Conservation (phyloP, 768 basidiomycete species). For the Russula sp. region DNA sequence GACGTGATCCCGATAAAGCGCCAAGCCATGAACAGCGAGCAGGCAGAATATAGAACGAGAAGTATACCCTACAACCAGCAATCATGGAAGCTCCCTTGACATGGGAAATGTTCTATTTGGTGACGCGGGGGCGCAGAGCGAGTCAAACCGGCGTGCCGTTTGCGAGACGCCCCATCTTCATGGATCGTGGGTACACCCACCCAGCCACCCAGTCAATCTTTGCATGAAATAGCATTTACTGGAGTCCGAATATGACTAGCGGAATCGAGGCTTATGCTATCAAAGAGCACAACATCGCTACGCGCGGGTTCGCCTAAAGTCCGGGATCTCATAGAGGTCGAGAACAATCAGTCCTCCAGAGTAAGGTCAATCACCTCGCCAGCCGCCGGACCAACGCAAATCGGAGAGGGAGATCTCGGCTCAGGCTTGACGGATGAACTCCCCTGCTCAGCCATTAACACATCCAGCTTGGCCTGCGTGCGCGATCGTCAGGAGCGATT, state of each 20-base stretch:
- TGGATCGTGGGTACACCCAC: too few relatives aligned
- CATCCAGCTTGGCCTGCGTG: neutral
- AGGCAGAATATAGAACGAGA: neutral
- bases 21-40: too few relatives aligned
- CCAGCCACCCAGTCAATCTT: too few relatives aligned
- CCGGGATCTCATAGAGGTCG: neutral
- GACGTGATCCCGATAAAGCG: too few relatives aligned
- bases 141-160: too few relatives aligned
- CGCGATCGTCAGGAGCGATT: neutral
- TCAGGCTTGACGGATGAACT: neutral
- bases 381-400: neutral
- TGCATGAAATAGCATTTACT: neutral
- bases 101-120: too few relatives aligned
- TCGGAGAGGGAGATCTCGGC: slow-evolving; percentile 1
- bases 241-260: neutral
- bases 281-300: neutral
- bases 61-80: neutral
- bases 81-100: neutral
- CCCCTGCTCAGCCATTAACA: neutral
- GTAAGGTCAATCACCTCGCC: slow-evolving; percentile 7
- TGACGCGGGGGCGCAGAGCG: too few relatives aligned
- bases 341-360: neutral
- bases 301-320: neutral
- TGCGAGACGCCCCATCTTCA: too few relatives aligned
- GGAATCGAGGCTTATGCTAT: neutral